Evolutionary conservation across 805 yeast genomes (phyloP), one percentile per base, ranked within the genome.

Genomic region (Metschnikowia lunata): DNA sequence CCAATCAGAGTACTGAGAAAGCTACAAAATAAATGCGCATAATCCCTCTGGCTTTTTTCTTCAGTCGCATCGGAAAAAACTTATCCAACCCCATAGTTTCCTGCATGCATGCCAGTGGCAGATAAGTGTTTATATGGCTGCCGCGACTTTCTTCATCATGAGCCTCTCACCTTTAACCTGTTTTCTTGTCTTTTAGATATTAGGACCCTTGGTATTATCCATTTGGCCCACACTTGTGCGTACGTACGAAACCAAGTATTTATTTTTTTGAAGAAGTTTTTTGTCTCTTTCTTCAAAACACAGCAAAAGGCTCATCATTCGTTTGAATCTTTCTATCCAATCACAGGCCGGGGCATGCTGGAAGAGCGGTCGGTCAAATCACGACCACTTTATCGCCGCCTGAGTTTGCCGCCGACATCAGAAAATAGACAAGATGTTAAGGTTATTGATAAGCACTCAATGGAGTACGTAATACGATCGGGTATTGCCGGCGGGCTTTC

Each of bases 401-500:
- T 15, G 7, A 10, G 30, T 23, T 23, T 18, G 12, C 29, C 40
- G 12, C 23, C 23, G 31, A 23, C 41, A 28, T 31, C 27, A 38
- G 39, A 32, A 30, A 33, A 39, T 14, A 37, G 37, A 11, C 39
- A 39, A 28, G 46, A 42, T n/a, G 47, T 57, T n/a, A 29, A 59
- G 43, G 55, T 66, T 34, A 78, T 80, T 26, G 83, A 86, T 58
- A 88, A 84, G 54, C 84, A 78, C 41, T 81, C 88, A 5, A 51
- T 83, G 27, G 91, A 86, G 47, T 93, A 91, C 63, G 81, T 93
- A 13, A 47, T 88, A 31, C 75, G 88, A 49, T 83, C 95, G 15
- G 99, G 96, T 0, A 52, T 89, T 0, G 95, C 99, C 0, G 99
- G 99, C 14, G 99, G 99, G 2, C 55, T 87, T 3, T 97, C 98